Evolutionary conservation across 495 filamentous ascomycete genomes (phyloP).

Genomic region (Tricharina praecox): DNA sequence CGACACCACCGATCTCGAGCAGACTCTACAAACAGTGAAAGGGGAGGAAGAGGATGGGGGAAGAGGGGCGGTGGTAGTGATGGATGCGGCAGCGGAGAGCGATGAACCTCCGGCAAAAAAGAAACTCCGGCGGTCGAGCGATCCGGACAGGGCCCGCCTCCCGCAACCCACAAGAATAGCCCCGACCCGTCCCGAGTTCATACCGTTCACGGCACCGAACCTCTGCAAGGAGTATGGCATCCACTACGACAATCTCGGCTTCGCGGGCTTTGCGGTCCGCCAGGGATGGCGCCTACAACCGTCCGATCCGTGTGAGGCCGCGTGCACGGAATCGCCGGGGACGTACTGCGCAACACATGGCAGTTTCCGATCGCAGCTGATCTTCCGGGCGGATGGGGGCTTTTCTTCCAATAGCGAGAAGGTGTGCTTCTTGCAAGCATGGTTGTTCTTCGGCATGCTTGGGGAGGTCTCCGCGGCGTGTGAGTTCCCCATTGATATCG

Average conservation of each 20-base stretch:
- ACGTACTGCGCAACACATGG: neutral
- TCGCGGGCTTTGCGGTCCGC: neutral
- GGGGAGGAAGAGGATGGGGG: too few relatives aligned
- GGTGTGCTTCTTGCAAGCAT: neutral
- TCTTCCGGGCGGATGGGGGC: neutral
- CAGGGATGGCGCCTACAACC: neutral
- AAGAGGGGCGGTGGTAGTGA: too few relatives aligned
- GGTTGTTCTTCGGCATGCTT: neutral
- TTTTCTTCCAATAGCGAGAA: neutral
- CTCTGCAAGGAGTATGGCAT: neutral
- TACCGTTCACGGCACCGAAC: neutral
- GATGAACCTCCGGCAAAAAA: too few relatives aligned
- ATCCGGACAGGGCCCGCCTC: too few relatives aligned
- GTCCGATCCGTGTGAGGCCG: neutral
- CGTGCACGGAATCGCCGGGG: neutral
- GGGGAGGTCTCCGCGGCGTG: neutral
- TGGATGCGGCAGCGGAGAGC: too few relatives aligned
- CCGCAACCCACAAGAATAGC: neutral
- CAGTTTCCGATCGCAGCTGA: neutral
- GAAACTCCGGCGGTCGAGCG: too few relatives aligned
- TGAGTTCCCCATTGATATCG: neutral
- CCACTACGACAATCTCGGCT: neutral
- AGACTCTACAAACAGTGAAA: too few relatives aligned
- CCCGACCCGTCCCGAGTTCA: neutral
- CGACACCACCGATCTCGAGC: too few relatives aligned